Conservation (phyloP, 1,139 yeast species). For the Suhomyces wounanorum region DNA sequence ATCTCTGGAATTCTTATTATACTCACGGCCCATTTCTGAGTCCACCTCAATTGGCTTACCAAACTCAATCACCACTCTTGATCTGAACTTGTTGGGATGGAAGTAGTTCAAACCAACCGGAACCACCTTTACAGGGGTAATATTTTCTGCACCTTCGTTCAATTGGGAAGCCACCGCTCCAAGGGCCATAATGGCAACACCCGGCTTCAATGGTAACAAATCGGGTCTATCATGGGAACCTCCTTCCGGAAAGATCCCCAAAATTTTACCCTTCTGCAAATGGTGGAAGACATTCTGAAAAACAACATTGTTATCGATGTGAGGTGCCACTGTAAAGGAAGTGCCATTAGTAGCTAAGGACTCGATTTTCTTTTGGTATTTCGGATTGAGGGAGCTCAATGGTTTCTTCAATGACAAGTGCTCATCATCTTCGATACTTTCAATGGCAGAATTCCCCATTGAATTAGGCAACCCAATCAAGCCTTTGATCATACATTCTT, state of each 20-base stretch:
- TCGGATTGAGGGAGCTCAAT: slow-evolving; percentile 34
- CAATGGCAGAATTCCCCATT: slow-evolving; percentile 60
- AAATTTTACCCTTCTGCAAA: slow-evolving; percentile 54
- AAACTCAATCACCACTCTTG: slow-evolving; percentile 92
- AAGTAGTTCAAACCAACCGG: slow-evolving; percentile 98
- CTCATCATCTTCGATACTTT: slow-evolving; percentile 53
- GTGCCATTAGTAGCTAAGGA: slow-evolving; percentile 50
- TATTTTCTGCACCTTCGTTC: slow-evolving; percentile 16
- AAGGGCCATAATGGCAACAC: slow-evolving; percentile 96
- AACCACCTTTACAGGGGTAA: slow-evolving; percentile 64
- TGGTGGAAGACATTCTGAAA: slow-evolving; percentile 67
- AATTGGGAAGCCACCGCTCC: slow-evolving; percentile 61
- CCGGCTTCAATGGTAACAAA: slow-evolving; percentile 88
- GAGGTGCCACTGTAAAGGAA: slow-evolving; percentile 57
- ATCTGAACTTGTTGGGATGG: slow-evolving; percentile 92
- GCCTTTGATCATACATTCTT: slow-evolving; percentile 51
- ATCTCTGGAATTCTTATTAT: slow-evolving; percentile 21
- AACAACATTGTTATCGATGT: slow-evolving; percentile 59
- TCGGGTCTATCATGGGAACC: slow-evolving; percentile 96
- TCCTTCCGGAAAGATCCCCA: slow-evolving; percentile 77
- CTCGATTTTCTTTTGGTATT: slow-evolving; percentile 29
- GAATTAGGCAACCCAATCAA: slow-evolving; percentile 62
- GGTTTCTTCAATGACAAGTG: slow-evolving; percentile 52
- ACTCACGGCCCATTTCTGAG: slow-evolving; percentile 33
- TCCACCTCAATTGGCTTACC: slow-evolving; percentile 84